These are phyloP conservation scores for Leccinum olivaceopallidum DNA, from an alignment of 768 basidiomycete species.

Conservation along the genomic window DNA sequence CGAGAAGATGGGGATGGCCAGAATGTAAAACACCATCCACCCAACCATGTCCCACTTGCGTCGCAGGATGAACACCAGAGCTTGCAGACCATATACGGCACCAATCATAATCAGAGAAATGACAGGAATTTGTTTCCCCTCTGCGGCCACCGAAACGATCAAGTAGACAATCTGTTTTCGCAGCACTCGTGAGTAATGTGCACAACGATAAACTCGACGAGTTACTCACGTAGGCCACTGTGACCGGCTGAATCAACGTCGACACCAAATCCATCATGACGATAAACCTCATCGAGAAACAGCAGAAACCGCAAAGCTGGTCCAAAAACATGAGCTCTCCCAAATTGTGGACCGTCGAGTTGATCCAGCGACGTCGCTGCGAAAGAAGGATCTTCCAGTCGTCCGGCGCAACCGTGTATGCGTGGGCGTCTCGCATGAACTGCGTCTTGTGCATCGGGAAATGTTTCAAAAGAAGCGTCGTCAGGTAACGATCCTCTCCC, in stretches of 20 bases:
- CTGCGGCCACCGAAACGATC: constrained; percentile 72
- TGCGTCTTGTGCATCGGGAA: constrained; percentile 95
- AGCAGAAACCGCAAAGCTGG: constrained; percentile 94
- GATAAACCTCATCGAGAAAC: constrained; percentile 98
- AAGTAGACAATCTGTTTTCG: constrained; percentile 76
- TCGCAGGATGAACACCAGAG: constrained; percentile 86
- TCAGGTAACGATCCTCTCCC: constrained; percentile 98
- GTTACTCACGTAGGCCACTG: constrained; percentile 80
- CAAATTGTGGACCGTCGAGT: constrained; percentile 97
- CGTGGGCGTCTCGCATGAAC: constrained; percentile 92
- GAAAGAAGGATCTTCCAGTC: constrained; percentile 93
- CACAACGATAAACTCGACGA: neutral
- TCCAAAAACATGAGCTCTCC: constrained; percentile 92
- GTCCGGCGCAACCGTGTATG: constrained; percentile 93
- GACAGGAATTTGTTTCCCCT: constrained; percentile 68
- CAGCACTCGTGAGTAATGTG: constrained; percentile 7
- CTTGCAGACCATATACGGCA: constrained; percentile 93
- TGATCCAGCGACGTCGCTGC: constrained; percentile 99
- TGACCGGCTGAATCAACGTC: constrained; percentile 82
- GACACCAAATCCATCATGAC: constrained; percentile 96
- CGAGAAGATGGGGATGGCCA: constrained; percentile 92
- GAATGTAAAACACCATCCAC: constrained; percentile 95
- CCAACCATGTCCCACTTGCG: constrained; percentile 99
- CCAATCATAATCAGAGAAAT: constrained; percentile 91
- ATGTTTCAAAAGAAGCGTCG: constrained; percentile 93